Base-by-base conservation (phyloP, 176 grass and related monocot species). In the Phoenix roebelenii region DNA sequence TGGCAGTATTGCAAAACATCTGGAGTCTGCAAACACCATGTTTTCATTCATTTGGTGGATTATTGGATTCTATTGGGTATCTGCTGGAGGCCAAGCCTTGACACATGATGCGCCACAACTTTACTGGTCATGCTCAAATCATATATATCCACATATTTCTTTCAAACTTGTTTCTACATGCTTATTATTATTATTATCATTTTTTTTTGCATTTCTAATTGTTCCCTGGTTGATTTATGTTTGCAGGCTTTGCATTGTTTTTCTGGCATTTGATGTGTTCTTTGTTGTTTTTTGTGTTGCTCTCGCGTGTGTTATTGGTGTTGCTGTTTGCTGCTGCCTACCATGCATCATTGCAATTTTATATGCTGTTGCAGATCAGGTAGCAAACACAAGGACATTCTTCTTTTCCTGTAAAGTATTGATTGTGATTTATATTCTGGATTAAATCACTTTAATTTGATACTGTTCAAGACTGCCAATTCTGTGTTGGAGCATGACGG, bases 341-440 rank as follows among this genome's bases (percentile, higher is more conserved):
- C 65, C 74, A 55, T 86, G 78, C 50, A 78, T 82, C 49, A 78
- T 86, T 49, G 70, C 70, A 69, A 74, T 86, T 73, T 56, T 85
- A 50, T 80, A 74, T 58, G 70, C 60, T 44, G 74, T 81, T 60
- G 72, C 58, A 62, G 78, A 86, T 81, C 74, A 81, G 50, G 78
- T 78, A 86, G 0, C 35, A 44, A 44, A 9, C 35, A 44, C 35
- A 9, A 44, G 35, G 35, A 44, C 35, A 44, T 9, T 7, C 35
- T 44, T 44, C 10, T 44, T 44, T 44, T 44, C 35, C 35, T 44
- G 35, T 44, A 44, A 44, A 44, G 9, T 44, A 44, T 44, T 44
- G 35, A 12, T 44, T 6, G 9, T 44, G 35, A 44, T 44, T 44
- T 10, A 12, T 9, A 12, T 44, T 44, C 9, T 44, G 5, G 10